Conservation (phyloP, 768 basidiomycete genomes). For the Lactarius akahatsu region DNA sequence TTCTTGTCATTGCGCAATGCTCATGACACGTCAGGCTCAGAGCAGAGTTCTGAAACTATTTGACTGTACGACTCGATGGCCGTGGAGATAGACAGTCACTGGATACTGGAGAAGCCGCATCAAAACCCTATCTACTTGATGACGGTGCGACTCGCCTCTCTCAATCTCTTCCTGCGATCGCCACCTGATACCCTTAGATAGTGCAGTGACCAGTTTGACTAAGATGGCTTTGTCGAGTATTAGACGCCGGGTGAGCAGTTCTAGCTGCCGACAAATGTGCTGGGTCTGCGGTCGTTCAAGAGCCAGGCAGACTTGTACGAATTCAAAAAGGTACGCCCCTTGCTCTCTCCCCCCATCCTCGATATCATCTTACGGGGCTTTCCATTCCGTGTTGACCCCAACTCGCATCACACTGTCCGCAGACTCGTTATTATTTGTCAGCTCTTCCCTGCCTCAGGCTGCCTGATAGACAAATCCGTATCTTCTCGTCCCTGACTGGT, state of each 20-base stretch:
- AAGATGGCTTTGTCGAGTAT: constrained; percentile 93
- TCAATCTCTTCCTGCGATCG: not conserved
- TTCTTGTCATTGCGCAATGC: constrained; percentile 8
- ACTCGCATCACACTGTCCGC: constrained; percentile 92
- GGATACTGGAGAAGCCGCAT: constrained; percentile 77
- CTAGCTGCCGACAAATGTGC: constrained; percentile 71
- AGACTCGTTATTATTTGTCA: constrained; percentile 84
- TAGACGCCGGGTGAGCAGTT: constrained; percentile 94
- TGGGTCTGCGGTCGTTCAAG: constrained; percentile 87
- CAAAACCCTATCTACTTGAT: constrained; percentile 89
- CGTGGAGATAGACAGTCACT: constrained; percentile 71
- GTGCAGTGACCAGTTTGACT: constrained; percentile 92
- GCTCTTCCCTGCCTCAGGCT: constrained; percentile 62
- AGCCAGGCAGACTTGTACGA: constrained; percentile 92
- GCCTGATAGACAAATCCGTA: constrained; percentile 89
- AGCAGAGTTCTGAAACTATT: constrained; percentile 80
- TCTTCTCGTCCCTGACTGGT: constrained; percentile 89
- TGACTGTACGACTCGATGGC: too few relatives aligned
- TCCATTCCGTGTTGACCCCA: constrained; percentile 79
- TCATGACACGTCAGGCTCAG: constrained; percentile 62
- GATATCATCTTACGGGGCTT: constrained; percentile 8
- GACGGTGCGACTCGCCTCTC: constrained; percentile 44
- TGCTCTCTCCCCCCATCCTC: not conserved
- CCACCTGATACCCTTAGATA: constrained; percentile 35
- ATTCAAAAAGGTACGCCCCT: constrained; percentile 82